phyloP scores from a whole-genome alignment of 768 basidiomycete genomes.

The Brasilioporus rufonigricans region DNA sequence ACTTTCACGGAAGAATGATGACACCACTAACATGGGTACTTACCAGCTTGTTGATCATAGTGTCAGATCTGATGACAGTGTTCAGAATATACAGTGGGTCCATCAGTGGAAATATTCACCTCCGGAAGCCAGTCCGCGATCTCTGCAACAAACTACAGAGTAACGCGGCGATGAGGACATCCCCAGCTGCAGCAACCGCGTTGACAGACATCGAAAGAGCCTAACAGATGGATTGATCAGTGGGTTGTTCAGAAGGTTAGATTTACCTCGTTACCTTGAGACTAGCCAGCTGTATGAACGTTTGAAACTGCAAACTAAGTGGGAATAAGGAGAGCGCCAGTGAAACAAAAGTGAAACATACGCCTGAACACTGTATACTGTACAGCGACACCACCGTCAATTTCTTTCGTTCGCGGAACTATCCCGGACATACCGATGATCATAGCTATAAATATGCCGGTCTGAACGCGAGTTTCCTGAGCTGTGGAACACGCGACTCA shows the following conservation, averaged over 20 bases:
- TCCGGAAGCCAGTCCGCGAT: constrained; percentile 54
- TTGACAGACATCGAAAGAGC: constrained; percentile 54
- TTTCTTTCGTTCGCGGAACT: background rate
- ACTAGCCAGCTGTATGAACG: constrained; percentile 44
- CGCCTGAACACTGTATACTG: constrained; percentile 39
- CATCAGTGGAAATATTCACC: constrained; percentile 19
- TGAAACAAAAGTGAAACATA: constrained; percentile 23
- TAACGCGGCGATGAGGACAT: constrained; percentile 49
- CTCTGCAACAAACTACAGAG: constrained; percentile 47
- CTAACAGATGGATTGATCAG: constrained; percentile 9
- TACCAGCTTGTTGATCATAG: constrained; percentile 49
- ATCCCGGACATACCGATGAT: constrained; percentile 32
- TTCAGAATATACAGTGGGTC: background rate
- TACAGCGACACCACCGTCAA: constrained; percentile 1
- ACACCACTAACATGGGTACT: background rate
- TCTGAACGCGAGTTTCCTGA: constrained; percentile 6
- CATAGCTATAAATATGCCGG: constrained; percentile 22
- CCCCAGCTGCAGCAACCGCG: constrained; percentile 49
- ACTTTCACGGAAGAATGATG: background rate
- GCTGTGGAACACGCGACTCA: constrained; percentile 7
- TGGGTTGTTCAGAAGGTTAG: background rate
- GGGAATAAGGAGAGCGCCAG: constrained; percentile 5
- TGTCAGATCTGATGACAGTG: constrained; percentile 39
- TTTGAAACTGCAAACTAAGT: constrained; percentile 38
- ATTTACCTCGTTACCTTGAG: constrained; percentile 40